phyloP scores from a whole-genome alignment of 2,329 filamentous ascomycete genomes.

The Fusarium foetens region DNA sequence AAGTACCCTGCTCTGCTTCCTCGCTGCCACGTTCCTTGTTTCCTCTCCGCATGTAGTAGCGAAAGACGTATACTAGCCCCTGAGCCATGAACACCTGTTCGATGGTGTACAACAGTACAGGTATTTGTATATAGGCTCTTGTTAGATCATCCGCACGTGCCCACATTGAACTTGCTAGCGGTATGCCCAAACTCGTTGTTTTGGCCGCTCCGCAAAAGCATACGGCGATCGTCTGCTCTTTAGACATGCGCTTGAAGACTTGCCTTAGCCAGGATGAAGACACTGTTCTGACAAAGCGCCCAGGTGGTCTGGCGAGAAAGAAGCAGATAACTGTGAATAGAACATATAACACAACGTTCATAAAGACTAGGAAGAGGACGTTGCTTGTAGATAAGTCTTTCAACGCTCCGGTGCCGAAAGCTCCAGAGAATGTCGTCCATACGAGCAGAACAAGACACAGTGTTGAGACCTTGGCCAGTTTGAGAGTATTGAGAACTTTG shows the following conservation, averaged over 20 bases:
- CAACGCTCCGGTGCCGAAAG: conserved; percentile 72
- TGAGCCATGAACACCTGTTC: conserved; percentile 64
- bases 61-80: conserved; percentile 58
- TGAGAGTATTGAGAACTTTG: conserved; percentile 64
- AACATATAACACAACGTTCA: conserved; percentile 71
- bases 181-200: conserved; percentile 76
- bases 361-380: conserved; percentile 73
- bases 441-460: conserved; percentile 60
- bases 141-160: conserved; percentile 62
- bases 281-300: conserved; percentile 30
- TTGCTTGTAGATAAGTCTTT: conserved; percentile 67
- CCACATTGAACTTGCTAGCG: conserved; percentile 75
- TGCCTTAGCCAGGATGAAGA: conserved; percentile 48
- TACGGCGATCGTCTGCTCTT: conserved; percentile 73
- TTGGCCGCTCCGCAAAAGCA: conserved; percentile 81
- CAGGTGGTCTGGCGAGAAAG: conserved; percentile 57
- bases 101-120: conserved; percentile 70
- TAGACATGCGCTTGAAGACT: conserved; percentile 60
- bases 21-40: conserved; percentile 41
- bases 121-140: conserved; percentile 69
- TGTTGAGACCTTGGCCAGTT: conserved; percentile 60
- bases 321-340: conserved; percentile 73
- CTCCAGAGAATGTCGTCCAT: conserved; percentile 73
- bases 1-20: conserved; percentile 17
- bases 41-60: conserved; percentile 53